Percentiles rank a stretch among this genome's conserved stretches.
phyloP scores from a whole-genome alignment of 1,284 basidiomycete species.

The Melampsora larici-populina region DNA sequence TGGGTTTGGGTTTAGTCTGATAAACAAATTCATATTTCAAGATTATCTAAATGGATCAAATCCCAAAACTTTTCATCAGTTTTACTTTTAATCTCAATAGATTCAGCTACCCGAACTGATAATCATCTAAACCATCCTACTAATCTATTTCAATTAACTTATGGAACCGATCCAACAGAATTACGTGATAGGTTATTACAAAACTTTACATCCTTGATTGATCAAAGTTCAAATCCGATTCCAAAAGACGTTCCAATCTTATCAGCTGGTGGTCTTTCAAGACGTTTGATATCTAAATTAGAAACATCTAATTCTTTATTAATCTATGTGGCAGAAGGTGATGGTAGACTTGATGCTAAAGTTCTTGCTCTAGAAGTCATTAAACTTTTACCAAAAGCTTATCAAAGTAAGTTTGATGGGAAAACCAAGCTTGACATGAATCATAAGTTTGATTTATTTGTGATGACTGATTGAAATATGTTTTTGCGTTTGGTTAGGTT shows the following conservation, averaged over 20 bases:
- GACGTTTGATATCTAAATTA: neutral
- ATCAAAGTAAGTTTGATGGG: no score
- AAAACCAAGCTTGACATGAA: no score
- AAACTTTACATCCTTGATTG: neutral
- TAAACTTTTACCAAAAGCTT: no score
- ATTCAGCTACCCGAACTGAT: slow-evolving; percentile 14
- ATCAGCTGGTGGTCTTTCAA: slow-evolving; percentile 17
- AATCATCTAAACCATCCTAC: neutral
- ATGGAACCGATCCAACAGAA: neutral
- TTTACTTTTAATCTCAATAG: slow-evolving; percentile 19
- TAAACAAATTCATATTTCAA: slow-evolving; percentile 2
- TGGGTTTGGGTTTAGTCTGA: slow-evolving; percentile 2
- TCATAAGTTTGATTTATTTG: no score
- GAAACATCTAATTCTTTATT: neutral
- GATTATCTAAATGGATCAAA: slow-evolving; percentile 8
- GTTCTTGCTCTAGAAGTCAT: neutral
- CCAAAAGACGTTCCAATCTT: neutral
- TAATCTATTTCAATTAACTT: neutral
- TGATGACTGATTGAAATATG: neutral
- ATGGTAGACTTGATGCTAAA: slow-evolving; percentile 20
- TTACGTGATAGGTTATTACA: neutral
- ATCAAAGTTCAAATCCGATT: neutral
- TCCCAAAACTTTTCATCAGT: slow-evolving; percentile 4
- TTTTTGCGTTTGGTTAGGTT: neutral
- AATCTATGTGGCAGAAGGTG: slow-evolving; percentile 28